Evolutionary conservation across 495 filamentous ascomycete species (phyloP).

Genomic region (Parmelia sp.): DNA sequence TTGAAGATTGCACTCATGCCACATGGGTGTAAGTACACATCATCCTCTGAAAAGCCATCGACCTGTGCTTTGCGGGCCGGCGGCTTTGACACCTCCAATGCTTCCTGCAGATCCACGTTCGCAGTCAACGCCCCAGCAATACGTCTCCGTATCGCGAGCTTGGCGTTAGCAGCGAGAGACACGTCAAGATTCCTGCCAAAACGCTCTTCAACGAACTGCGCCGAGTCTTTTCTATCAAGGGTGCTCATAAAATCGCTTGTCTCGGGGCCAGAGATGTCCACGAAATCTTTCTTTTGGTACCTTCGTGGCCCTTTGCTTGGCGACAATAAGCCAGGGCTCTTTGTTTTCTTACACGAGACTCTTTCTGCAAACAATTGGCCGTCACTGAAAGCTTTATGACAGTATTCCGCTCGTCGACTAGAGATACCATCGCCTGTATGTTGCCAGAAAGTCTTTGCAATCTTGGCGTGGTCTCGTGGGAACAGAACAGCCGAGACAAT

Average conservation of each 20-base stretch:
- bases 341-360: neutral
- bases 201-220: conserved; percentile 84
- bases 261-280: conserved; percentile 32
- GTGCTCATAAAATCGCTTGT: conserved; percentile 13
- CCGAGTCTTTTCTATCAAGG: conserved; percentile 56
- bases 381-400: conserved; percentile 64
- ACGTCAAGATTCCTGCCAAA: conserved; percentile 87
- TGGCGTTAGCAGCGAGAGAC: conserved; percentile 70
- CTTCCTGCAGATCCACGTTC: conserved; percentile 61
- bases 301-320: conserved; percentile 56
- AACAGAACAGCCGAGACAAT: conserved; percentile 66
- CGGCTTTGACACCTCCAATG: conserved; percentile 39
- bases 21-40: conserved; percentile 79
- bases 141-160: conserved; percentile 73
- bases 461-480: conserved; percentile 52
- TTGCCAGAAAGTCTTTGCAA: conserved; percentile 92
- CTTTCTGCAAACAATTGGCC: conserved; percentile 46
- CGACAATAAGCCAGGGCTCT: conserved; percentile 1
- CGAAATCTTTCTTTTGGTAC: conserved; percentile 59
- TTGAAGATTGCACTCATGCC: conserved; percentile 97
- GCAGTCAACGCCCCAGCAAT: conserved; percentile 82
- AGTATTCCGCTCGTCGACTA: conserved; percentile 86
- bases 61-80: conserved; percentile 36
- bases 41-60: conserved; percentile 71
- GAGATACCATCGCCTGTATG: conserved; percentile 94